phyloP scores from a whole-genome alignment of 2,329 filamentous ascomycete species.

The Pseudophaeomoniella oleicola region DNA sequence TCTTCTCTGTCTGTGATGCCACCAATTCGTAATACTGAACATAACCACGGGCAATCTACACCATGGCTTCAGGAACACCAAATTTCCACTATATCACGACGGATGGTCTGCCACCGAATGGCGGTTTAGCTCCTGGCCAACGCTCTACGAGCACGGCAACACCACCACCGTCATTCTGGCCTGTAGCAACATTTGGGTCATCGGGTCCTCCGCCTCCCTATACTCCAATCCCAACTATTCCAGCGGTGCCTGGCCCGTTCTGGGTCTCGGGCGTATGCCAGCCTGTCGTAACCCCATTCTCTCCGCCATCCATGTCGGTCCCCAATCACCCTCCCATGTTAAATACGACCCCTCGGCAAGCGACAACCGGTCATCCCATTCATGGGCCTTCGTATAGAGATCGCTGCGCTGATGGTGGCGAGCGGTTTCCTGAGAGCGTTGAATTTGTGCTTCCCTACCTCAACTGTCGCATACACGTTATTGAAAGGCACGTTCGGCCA shows the following conservation, averaged over 20 bases:
- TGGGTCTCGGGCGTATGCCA: too few species aligned
- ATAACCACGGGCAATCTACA: background rate
- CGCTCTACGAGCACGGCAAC: slow-evolving; percentile 1
- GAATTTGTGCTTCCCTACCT: slow-evolving; percentile 36
- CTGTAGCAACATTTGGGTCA: background rate
- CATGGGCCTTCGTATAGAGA: slow-evolving; percentile 6
- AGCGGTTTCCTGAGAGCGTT: slow-evolving; percentile 30
- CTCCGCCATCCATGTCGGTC: background rate
- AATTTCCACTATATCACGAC: slow-evolving; percentile 14
- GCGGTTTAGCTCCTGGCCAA: slow-evolving; percentile 15
- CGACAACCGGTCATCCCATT: slow-evolving; percentile 1
- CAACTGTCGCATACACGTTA: slow-evolving; percentile 46
- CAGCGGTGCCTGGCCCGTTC: too few species aligned
- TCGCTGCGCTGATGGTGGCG: slow-evolving; percentile 14
- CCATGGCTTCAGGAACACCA: background rate
- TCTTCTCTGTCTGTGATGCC: slow-evolving; percentile 2
- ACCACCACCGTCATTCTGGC: background rate
- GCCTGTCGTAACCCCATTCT: too few species aligned
- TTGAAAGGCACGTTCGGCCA: slow-evolving; percentile 28
- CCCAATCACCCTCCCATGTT: background rate
- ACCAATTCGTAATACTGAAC: slow-evolving; percentile 1
- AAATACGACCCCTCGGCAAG: background rate
- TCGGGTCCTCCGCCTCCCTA: background rate
- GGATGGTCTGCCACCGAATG: slow-evolving; percentile 17
- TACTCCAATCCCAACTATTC: slow-evolving; percentile 1